phyloP scores from a whole-genome alignment of 495 filamentous ascomycete species.

The Hypoxylon lienhwacheense region DNA sequence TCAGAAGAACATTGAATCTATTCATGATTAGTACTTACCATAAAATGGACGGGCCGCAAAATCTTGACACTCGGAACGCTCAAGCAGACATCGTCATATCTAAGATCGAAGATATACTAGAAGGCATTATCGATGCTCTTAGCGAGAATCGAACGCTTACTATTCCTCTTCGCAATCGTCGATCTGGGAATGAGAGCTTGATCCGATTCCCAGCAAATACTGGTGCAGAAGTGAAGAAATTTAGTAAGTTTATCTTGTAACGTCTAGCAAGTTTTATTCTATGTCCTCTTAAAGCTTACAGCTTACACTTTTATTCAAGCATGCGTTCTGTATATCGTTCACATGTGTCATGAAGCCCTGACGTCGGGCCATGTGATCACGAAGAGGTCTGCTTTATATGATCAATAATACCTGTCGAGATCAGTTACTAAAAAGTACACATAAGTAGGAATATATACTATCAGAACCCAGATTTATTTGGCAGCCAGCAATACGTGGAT shows the following conservation, averaged over 20 bases:
- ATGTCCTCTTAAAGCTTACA: neutral
- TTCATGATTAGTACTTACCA: neutral
- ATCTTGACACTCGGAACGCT: neutral
- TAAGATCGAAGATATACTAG: conserved; percentile 57
- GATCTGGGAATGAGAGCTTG: conserved; percentile 12
- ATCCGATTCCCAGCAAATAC: conserved; percentile 47
- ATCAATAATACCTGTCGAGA: neutral
- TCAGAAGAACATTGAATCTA: too few species aligned
- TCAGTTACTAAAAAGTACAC: neutral
- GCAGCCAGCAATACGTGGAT: conserved; percentile 73
- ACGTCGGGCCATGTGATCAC: conserved; percentile 64
- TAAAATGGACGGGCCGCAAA: conserved; percentile 10
- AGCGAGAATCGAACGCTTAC: conserved; percentile 45
- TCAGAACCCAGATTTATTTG: conserved; percentile 77
- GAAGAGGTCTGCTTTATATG: conserved; percentile 62
- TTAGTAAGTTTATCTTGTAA: conserved; percentile 38
- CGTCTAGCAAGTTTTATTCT: neutral
- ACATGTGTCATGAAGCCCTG: conserved; percentile 70
- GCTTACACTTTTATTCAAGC: conserved; percentile 27
- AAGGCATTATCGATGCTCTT: conserved; percentile 53
- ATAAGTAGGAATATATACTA: conserved; percentile 96
- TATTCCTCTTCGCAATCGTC: conserved; percentile 46
- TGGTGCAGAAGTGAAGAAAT: conserved; percentile 40
- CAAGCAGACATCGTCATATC: conserved; percentile 43
- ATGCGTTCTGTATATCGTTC: conserved; percentile 65